phyloP scores from a whole-genome alignment of 2,329 filamentous ascomycete species.

The Bimuria novae-zelandiae region DNA sequence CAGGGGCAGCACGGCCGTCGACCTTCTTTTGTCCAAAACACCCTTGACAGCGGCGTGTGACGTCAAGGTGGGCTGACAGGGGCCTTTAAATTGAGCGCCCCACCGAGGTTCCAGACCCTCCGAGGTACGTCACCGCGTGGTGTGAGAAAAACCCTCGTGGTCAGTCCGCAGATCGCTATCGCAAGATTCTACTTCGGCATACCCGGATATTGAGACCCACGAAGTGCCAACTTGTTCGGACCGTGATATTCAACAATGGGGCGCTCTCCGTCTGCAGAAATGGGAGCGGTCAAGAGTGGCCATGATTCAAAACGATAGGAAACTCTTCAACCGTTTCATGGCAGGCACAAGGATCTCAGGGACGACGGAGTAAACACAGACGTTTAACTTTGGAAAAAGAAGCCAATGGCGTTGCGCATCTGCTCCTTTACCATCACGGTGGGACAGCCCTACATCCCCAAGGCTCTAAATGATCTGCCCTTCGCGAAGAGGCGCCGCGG shows the following conservation, averaged over 20 bases:
- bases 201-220: background rate
- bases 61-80: too few relatives aligned
- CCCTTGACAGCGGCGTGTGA: too few relatives aligned
- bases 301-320: background rate
- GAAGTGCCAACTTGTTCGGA: background rate
- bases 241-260: too few relatives aligned
- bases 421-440: background rate
- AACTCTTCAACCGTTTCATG: too few relatives aligned
- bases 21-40: too few relatives aligned
- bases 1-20: too few relatives aligned
- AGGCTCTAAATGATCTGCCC: too few relatives aligned
- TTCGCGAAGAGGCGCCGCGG: too few relatives aligned
- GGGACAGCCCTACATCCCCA: background rate
- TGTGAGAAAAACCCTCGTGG: background rate
- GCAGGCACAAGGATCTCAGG: background rate
- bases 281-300: background rate
- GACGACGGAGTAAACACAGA: background rate
- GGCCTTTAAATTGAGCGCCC: background rate
- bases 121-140: background rate
- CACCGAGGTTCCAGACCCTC: slow-evolving; percentile 1
- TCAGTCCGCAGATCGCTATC: background rate
- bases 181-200: background rate
- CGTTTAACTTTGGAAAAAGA: background rate
- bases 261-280: background rate
- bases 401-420: background rate